Evolutionary conservation across 1,139 yeast genomes (phyloP), one percentile per base, ranked within the genome.

Genomic region (Candida neerlandica): DNA sequence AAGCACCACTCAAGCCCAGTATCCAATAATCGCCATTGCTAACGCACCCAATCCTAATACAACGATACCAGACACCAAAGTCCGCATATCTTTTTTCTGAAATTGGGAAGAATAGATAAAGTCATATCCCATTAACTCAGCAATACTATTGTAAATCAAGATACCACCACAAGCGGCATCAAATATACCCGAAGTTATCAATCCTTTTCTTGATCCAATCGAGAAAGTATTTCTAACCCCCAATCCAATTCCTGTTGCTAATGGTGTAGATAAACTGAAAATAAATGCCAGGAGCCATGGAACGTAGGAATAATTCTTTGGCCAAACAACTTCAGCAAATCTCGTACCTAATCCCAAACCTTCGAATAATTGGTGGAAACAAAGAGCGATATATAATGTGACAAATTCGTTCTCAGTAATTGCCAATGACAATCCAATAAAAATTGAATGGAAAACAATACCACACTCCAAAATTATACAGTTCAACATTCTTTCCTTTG

Each of bases 91-190:
- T 14, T 55, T 58, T 3, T 58, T 58, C 46, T 61, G 56, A 49
- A 70, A 64, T 35, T 63, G 70, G n/a, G 55, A 53, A 9, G 71
- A 69, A 44, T 58, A 63, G 52, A 71, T 57, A 54, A 71, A 71
- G 45, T 72, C 77, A 47, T 67, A 66, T 3, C 75, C 77, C 75
- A 72, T 69, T 35, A 72, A 60, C 47, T 72, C 77, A n/a, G 73
- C 75, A 41, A 72, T 55, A 47, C 74, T 66, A 47, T 69, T 69
- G 55, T 71, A 73, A 23, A 72, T 66, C 54, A 72, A 65, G 16
- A 73, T 62, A 2, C 78, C 78, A n/a, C 73, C 70, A 51, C 75
- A 71, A 34, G 70, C 54, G 1, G 72, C 63, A 52, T 72, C 75
- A 49, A 71, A 71, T 1, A 65, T 60, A 9, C 78, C 77, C 7